Conservation (phyloP, 768 basidiomycete genomes). For the Rhodotorula paludigena region DNA sequence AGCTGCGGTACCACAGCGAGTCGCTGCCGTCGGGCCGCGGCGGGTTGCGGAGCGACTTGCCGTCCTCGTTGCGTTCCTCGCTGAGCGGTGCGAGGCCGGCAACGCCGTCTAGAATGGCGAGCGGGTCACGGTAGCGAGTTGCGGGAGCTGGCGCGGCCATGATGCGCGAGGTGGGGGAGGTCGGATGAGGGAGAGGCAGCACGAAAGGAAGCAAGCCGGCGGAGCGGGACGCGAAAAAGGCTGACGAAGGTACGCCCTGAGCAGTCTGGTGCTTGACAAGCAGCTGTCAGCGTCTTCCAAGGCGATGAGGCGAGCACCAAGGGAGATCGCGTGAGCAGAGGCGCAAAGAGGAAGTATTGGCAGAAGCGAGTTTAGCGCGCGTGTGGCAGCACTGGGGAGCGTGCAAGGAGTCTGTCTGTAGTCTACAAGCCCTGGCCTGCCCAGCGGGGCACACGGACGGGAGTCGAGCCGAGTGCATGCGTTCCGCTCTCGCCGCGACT, state of each 20-base stretch:
- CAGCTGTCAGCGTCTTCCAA: no score
- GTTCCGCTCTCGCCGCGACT: background rate
- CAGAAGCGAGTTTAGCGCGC: no score
- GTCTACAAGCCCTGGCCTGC: no score
- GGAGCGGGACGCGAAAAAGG: no score
- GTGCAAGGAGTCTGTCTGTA: no score
- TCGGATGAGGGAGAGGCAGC: background rate
- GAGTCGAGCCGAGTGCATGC: background rate
- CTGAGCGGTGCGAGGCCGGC: background rate
- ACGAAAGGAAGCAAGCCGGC: no score
- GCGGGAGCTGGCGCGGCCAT: background rate
- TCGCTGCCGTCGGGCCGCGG: background rate
- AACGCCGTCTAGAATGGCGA: background rate
- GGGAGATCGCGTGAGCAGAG: no score
- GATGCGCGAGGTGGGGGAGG: background rate
- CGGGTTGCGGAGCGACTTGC: slow-evolving; percentile 25
- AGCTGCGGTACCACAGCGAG: slow-evolving; percentile 22
- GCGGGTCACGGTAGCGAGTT: slow-evolving; percentile 12
- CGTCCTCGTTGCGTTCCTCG: slow-evolving; percentile 13
- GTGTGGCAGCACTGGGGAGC: no score
- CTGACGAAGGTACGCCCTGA: no score
- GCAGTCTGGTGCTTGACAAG: no score
- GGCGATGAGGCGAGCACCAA: no score
- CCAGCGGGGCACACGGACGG: background rate
- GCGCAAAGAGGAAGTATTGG: no score